phyloP scores from a whole-genome alignment of 371 early-diverging fungal genomes.

The Umbelopsis sp. region DNA sequence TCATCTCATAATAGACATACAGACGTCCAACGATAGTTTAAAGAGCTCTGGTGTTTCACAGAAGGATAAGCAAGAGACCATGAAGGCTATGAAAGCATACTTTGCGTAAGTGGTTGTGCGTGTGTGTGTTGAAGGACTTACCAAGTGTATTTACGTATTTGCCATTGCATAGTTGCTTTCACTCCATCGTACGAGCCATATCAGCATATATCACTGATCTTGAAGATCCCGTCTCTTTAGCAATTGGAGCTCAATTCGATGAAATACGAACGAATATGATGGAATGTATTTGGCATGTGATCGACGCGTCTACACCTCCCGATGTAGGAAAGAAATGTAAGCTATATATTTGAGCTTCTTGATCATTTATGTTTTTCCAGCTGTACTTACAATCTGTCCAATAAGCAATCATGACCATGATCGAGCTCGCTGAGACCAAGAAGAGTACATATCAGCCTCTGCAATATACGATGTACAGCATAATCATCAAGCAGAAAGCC shows the following conservation, averaged over 20 bases:
- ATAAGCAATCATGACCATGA: not conserved
- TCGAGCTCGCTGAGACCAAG: not conserved
- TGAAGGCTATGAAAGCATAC: slow-evolving; percentile 32
- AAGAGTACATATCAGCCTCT: not conserved
- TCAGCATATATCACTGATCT: slow-evolving; percentile 15
- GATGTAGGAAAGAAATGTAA: slow-evolving; percentile 1
- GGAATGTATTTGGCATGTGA: not conserved
- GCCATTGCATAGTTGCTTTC: slow-evolving; percentile 26
- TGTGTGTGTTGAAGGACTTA: not conserved
- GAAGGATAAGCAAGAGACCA: slow-evolving; percentile 20
- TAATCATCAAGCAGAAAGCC: not conserved
- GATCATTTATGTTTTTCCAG: slow-evolving; percentile 9
- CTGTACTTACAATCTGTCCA: slow-evolving; percentile 23
- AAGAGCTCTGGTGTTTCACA: not conserved
- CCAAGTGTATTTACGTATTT: not conserved
- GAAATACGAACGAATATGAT: slow-evolving; percentile 10
- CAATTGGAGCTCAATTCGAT: slow-evolving; percentile 17
- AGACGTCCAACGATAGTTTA: slow-evolving; percentile 17
- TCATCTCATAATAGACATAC: slow-evolving; percentile 49
- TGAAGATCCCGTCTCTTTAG: slow-evolving; percentile 10
- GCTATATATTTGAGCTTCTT: not conserved
- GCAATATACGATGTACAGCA: slow-evolving; percentile 1
- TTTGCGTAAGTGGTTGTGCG: slow-evolving; percentile 24
- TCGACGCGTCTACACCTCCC: not conserved
- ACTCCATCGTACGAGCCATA: slow-evolving; percentile 25